A percentile compares a stretch with the other conserved stretches of the same genome.
Evolutionary conservation across 768 basidiomycete species (phyloP).

Genomic region (Lactarius hengduanensis): DNA sequence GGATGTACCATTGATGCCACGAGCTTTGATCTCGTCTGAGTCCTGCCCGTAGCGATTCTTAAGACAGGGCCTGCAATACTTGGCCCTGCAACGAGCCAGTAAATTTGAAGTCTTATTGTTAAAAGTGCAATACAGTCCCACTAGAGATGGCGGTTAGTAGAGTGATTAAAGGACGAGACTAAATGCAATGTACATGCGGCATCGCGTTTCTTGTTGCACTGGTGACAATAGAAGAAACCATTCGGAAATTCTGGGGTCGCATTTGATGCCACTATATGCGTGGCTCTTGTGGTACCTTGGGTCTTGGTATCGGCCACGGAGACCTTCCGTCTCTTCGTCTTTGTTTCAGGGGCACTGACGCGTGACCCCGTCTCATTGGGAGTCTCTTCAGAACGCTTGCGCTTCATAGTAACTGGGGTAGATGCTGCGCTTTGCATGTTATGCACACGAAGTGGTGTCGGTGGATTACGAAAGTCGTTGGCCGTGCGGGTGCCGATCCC

Average conservation of each 20-base stretch:
- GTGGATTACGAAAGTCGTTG: slow-evolving; percentile 14
- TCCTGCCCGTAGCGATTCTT: slow-evolving; percentile 65
- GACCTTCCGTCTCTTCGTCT: slow-evolving; percentile 46
- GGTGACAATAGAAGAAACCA: slow-evolving; percentile 62
- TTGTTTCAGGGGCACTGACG: slow-evolving; percentile 4
- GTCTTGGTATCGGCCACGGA: slow-evolving; percentile 36
- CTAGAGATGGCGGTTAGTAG: slow-evolving; percentile 31
- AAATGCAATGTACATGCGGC: slow-evolving; percentile 40
- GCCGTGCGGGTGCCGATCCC: slow-evolving; percentile 29
- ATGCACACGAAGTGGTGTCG: slow-evolving; percentile 31
- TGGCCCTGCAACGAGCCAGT: slow-evolving; percentile 50
- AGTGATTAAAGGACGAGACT: background rate
- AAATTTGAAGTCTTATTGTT: slow-evolving; percentile 31
- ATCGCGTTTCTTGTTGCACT: slow-evolving; percentile 65
- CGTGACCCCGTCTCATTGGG: slow-evolving; percentile 3
- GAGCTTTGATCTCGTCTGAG: slow-evolving; percentile 41
- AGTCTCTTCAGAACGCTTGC: slow-evolving; percentile 30
- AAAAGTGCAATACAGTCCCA: slow-evolving; percentile 41
- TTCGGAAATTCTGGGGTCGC: slow-evolving; percentile 37
- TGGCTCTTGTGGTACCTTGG: slow-evolving; percentile 19
- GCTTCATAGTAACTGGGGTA: slow-evolving; percentile 28
- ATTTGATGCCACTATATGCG: slow-evolving; percentile 13
- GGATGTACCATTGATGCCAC: slow-evolving; percentile 14
- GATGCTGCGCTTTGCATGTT: slow-evolving; percentile 24
- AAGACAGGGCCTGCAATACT: slow-evolving; percentile 66